Evolutionary conservation across 2,329 filamentous ascomycete genomes (phyloP).

Genomic region (Calonectria multiphialidica): DNA sequence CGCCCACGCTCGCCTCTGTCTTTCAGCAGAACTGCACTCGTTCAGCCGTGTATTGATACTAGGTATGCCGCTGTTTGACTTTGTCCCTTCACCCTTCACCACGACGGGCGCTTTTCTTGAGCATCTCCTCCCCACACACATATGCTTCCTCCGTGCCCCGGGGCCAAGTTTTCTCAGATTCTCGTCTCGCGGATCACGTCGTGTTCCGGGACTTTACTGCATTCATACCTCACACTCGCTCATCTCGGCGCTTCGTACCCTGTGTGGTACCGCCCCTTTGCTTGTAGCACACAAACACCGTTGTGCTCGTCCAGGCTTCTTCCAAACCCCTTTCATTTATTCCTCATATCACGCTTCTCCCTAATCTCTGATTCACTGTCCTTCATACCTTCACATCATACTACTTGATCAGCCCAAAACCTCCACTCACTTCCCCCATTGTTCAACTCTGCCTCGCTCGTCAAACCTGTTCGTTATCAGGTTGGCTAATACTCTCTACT

Average conservation of each 20-base stretch:
- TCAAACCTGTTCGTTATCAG: background rate
- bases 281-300: constrained; percentile 49
- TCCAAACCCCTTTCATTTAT: constrained; percentile 26
- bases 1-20: constrained; percentile 31
- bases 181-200: constrained; percentile 27
- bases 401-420: background rate
- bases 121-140: background rate
- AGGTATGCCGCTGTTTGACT: constrained; percentile 30
- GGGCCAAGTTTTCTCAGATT: background rate
- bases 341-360: constrained; percentile 13
- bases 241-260: constrained; percentile 33
- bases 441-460: constrained; percentile 15
- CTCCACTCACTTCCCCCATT: constrained; percentile 5
- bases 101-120: background rate
- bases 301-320: constrained; percentile 26
- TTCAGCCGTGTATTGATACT: constrained; percentile 33
- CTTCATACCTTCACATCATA: background rate
- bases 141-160: constrained; percentile 20
- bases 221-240: constrained; percentile 19
- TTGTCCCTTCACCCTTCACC: background rate
- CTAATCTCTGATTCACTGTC: constrained; percentile 2
- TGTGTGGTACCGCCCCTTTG: constrained; percentile 39
- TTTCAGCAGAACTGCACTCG: constrained; percentile 36
- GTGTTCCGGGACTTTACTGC: constrained; percentile 30
- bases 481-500: constrained; percentile 22